Percentiles rank a stretch among this genome's conserved stretches.
These are phyloP conservation scores for Entophlyctis luteolus DNA, from an alignment of 192 early-diverging fungal species.

Conservation along the genomic window DNA sequence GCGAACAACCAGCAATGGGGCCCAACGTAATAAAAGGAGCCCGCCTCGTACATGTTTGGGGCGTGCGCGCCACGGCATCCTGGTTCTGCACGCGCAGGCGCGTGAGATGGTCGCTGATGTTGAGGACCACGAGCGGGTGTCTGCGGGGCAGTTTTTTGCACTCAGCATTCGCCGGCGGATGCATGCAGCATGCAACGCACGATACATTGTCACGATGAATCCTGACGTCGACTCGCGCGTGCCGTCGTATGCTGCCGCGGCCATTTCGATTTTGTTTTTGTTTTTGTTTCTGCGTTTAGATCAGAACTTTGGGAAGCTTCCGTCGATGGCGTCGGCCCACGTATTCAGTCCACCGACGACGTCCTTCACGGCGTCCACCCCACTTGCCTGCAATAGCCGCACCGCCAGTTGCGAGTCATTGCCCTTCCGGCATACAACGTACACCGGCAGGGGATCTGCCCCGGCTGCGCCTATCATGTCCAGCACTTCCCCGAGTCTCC, in stretches of 20 bases:
- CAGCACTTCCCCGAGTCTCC: conserved; percentile 18
- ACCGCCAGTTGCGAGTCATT: conserved; percentile 90
- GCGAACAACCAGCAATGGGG: not conserved
- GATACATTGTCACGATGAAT: conserved; percentile 13
- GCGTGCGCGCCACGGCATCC: not conserved
- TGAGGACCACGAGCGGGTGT: conserved; percentile 82
- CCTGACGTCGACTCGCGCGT: conserved; percentile 21
- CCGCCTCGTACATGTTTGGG: not conserved
- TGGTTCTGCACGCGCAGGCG: conserved; percentile 60
- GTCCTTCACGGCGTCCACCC: conserved; percentile 66
- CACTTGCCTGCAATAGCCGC: conserved; percentile 61
- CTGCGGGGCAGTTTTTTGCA: conserved; percentile 35
- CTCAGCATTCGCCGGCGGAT: not conserved
- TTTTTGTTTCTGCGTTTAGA: not conserved
- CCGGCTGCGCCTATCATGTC: conserved; percentile 26
- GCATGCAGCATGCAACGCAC: not conserved
- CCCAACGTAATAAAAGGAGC: not conserved
- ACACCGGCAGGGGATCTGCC: conserved; percentile 50
- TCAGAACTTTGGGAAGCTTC: conserved; percentile 67
- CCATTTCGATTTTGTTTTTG: not conserved
- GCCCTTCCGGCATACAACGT: conserved; percentile 81
- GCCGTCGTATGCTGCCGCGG: conserved; percentile 9
- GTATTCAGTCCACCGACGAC: conserved; percentile 74
- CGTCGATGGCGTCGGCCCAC: conserved; percentile 76
- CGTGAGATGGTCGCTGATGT: conserved; percentile 84